A percentile compares a stretch with the other conserved stretches of the same genome.
phyloP scores from a whole-genome alignment of 2,329 filamentous ascomycete species.

The Epichloe baconii region DNA sequence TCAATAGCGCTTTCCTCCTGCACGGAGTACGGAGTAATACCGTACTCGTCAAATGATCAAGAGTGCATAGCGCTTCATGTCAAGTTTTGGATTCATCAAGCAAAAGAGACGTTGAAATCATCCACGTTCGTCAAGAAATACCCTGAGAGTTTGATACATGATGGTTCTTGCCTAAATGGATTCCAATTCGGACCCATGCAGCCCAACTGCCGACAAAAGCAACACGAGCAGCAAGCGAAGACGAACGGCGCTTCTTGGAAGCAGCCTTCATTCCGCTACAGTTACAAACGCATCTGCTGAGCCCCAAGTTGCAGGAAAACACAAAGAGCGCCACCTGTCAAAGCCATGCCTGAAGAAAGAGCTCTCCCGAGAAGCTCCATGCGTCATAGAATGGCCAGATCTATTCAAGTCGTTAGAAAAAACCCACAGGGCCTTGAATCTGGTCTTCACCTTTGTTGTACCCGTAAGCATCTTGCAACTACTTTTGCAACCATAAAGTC shows the following conservation, averaged over 20 bases:
- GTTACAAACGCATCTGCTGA: background rate
- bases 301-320: background rate
- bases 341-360: background rate
- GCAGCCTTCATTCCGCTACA: background rate
- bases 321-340: background rate
- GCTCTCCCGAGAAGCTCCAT: background rate
- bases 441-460: constrained; percentile 89
- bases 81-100: background rate
- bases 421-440: constrained; percentile 72
- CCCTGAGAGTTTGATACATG: background rate
- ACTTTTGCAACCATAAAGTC: constrained; percentile 81
- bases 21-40: too few relatives aligned
- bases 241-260: background rate
- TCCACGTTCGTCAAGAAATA: too few relatives aligned
- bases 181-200: background rate
- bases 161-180: background rate
- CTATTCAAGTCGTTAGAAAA: constrained; percentile 60
- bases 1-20: too few relatives aligned
- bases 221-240: background rate
- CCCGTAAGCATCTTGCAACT: constrained; percentile 81
- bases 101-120: background rate
- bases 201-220: background rate
- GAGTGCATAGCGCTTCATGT: too few relatives aligned
- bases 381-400: constrained; percentile 52
- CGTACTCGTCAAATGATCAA: too few relatives aligned